These are phyloP conservation scores for Alisma plantagoaquatica DNA, from an alignment of 106 monocot genomes.

Conservation along the genomic window DNA sequence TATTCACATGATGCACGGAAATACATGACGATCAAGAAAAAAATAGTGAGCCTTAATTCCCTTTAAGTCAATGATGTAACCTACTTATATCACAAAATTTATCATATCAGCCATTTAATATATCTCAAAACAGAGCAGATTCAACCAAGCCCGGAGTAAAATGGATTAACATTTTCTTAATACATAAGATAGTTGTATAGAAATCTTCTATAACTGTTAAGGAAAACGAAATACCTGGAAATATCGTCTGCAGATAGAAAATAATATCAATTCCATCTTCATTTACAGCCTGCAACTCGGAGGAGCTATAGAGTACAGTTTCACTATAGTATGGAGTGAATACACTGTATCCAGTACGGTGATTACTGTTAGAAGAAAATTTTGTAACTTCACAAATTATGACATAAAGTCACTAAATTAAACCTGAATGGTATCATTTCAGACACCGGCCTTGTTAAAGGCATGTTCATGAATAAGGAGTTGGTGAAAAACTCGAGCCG, in stretches of 20 bases:
- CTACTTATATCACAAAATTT: too few relatives aligned
- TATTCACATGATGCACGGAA: too few relatives aligned
- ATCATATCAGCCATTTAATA: too few relatives aligned
- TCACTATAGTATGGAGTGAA: slow-evolving; percentile 98
- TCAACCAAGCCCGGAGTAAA: too few relatives aligned
- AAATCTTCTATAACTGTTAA: too few relatives aligned
- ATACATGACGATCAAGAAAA: too few relatives aligned
- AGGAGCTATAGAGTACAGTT: slow-evolving; percentile 85
- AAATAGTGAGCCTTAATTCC: too few relatives aligned
- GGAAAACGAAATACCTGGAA: slow-evolving; percentile 52
- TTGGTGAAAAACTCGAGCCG: slow-evolving; percentile 90
- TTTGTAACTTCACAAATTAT: background rate
- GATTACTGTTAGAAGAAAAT: too few relatives aligned
- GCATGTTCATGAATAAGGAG: slow-evolving; percentile 96
- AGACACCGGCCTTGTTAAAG: slow-evolving; percentile 71
- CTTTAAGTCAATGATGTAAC: too few relatives aligned
- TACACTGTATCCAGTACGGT: slow-evolving; percentile 58
- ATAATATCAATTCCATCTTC: slow-evolving; percentile 94
- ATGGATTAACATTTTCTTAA: too few relatives aligned
- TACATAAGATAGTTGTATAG: too few relatives aligned
- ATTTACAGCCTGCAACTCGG: slow-evolving; percentile 70
- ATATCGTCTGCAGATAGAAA: slow-evolving; percentile 99
- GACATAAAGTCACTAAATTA: slow-evolving; percentile 1
- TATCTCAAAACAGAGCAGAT: too few relatives aligned
- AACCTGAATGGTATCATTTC: slow-evolving; percentile 95